phyloP scores from a whole-genome alignment of 441 rosid species.

The Bocquillonia castaneifolia region DNA sequence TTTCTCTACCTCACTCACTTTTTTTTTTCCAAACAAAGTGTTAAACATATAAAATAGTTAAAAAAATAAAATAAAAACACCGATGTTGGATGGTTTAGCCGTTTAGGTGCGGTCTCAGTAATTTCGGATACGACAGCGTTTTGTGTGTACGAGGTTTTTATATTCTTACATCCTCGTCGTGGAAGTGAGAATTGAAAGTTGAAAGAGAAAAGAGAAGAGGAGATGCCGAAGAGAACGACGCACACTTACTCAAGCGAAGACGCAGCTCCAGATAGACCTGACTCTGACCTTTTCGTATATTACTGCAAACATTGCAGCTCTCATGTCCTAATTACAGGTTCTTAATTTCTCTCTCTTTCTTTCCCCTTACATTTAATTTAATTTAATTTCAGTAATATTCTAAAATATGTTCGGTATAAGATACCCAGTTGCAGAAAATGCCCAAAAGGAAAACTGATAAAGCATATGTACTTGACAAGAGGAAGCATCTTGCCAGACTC shows the following conservation, averaged over 20 bases:
- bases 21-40: too few species aligned
- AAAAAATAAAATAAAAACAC: too few species aligned
- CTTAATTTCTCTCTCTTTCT: conserved; percentile 20
- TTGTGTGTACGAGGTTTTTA: too few species aligned
- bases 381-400: neutral
- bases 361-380: neutral
- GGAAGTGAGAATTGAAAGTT: too few species aligned
- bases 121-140: too few species aligned
- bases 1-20: too few species aligned
- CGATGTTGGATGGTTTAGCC: too few species aligned
- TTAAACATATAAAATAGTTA: too few species aligned
- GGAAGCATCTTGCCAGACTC: conserved; percentile 80
- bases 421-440: conserved; percentile 95
- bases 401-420: conserved; percentile 47
- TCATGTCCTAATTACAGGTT: conserved; percentile 94
- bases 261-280: conserved; percentile 92
- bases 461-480: conserved; percentile 84
- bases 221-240: conserved; percentile 97
- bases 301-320: conserved; percentile 97
- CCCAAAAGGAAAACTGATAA: conserved; percentile 91
- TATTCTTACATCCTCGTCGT: too few species aligned
- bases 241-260: conserved; percentile 99
- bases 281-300: conserved; percentile 96
- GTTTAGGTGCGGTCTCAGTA: too few species aligned
- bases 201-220: neutral